Percentiles rank a stretch among this genome's conserved stretches.
phyloP scores from a whole-genome alignment of 2,329 filamentous ascomycete genomes.

The Colletotrichum destructivum region DNA sequence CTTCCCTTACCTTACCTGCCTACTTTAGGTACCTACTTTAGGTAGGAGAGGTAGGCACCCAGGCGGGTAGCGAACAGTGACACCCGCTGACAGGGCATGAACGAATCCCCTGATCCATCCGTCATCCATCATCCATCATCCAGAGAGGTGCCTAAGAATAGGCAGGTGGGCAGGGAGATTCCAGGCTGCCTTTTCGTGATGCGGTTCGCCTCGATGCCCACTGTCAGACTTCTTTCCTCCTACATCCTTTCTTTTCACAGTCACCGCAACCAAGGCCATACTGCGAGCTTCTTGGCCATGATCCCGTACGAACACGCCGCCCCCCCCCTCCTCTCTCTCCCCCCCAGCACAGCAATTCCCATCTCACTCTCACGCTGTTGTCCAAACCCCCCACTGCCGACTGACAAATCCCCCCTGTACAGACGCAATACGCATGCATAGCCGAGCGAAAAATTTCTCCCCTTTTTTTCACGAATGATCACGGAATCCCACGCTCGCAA shows the following conservation, averaged over 20 bases:
- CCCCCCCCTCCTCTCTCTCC: too few relatives aligned
- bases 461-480: background rate
- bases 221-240: background rate
- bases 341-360: too few relatives aligned
- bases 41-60: too few relatives aligned
- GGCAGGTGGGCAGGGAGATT: background rate
- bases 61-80: too few relatives aligned
- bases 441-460: constrained; percentile 7
- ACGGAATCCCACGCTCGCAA: background rate
- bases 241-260: constrained; percentile 1
- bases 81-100: constrained; percentile 25
- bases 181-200: constrained; percentile 1
- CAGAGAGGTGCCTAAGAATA: too few relatives aligned
- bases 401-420: background rate
- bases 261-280: background rate
- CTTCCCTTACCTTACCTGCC: too few relatives aligned
- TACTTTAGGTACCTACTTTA: too few relatives aligned
- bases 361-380: too few relatives aligned
- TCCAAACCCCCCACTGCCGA: constrained; percentile 12
- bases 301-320: background rate
- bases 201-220: background rate
- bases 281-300: background rate
- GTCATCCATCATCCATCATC: too few relatives aligned
- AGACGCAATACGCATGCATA: constrained; percentile 11
- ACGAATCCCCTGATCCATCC: background rate